Conservation (phyloP, 2,329 filamentous ascomycete genomes). For the Ophiocordyceps camponoti-saundersi region DNA sequence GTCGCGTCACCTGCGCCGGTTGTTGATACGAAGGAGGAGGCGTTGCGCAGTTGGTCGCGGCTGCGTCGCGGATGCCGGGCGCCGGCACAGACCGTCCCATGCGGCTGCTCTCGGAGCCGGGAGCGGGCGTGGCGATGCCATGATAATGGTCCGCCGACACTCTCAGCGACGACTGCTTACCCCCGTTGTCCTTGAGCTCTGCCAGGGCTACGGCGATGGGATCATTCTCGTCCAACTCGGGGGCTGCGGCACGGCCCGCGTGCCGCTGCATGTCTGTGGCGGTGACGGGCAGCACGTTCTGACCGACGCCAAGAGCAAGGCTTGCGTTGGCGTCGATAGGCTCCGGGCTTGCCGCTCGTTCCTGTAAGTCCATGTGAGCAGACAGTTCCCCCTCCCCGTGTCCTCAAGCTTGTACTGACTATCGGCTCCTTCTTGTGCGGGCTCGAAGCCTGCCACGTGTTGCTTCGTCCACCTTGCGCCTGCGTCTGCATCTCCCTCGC, state of each 20-base stretch:
- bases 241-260: constrained; percentile 11
- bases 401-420: not conserved
- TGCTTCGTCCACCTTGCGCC: constrained; percentile 25
- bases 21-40: constrained; percentile 80
- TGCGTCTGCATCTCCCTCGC: constrained; percentile 46
- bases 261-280: constrained; percentile 46
- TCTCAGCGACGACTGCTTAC: constrained; percentile 65
- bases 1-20: constrained; percentile 44
- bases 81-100: constrained; percentile 38
- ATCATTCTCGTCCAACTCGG: constrained; percentile 48
- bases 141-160: constrained; percentile 93
- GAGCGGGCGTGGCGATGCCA: constrained; percentile 73
- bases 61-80: constrained; percentile 27
- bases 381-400: not conserved
- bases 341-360: constrained; percentile 51
- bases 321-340: constrained; percentile 84
- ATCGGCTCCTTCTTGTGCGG: constrained; percentile 5
- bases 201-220: constrained; percentile 86
- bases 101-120: constrained; percentile 23
- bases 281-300: constrained; percentile 89
- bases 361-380: constrained; percentile 6
- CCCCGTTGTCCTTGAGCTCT: constrained; percentile 65
- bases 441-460: constrained; percentile 38
- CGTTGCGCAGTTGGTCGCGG: constrained; percentile 49
- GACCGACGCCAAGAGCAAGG: constrained; percentile 83